Evolutionary conservation across 768 basidiomycete species (phyloP), one percentile per base, ranked within the genome.

Genomic region (Austroboletus festivus): DNA sequence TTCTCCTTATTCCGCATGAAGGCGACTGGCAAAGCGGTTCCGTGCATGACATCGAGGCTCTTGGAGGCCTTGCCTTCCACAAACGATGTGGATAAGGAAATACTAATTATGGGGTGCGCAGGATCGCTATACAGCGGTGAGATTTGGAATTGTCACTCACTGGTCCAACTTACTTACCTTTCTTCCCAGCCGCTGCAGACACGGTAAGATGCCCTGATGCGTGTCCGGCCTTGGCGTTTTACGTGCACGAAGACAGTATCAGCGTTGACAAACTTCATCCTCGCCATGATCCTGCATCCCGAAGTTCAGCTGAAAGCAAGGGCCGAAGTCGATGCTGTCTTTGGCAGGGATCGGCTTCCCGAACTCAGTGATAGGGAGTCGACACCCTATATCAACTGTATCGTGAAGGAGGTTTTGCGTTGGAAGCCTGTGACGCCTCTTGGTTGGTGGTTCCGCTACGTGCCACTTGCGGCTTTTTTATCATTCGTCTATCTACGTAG

Each of bases 41-140:
- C 71, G 5, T 77, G 72, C 2, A 73, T 77, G 43, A 74, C 73
- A 4, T 48, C 46, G 15, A 45, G 53, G 20, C 23, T 41, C 19
- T 20, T 55, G 24, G 47, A 43, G 18, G 22, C 42, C 3, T 21
- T 44, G 3, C 28, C 37, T 22, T 23, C 40, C 13, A 18, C 31
- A 9, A 28, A 30, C 8, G 41, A 22, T 3, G 24, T 31, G 12
- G 21, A 21, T 12, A 38, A 22, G 15, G 47, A 45, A 6, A 18
- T 31, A 22, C 39, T 43, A 5, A 49, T 48, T 9, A 55, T 50
- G 31, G 42, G 38, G 18, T 28, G 45, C 23, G 28, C 43, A 2
- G 48, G 39, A 13, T 33, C 39, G 19, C 44, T 54, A n/a, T 53
- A 48, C 15, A 39, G 26, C 20, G 51, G 51, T 47, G 15, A 11